These are phyloP conservation scores for Pythium dissotocum DNA, from an alignment of 352 stramenopile species.

Conservation along the genomic window DNA sequence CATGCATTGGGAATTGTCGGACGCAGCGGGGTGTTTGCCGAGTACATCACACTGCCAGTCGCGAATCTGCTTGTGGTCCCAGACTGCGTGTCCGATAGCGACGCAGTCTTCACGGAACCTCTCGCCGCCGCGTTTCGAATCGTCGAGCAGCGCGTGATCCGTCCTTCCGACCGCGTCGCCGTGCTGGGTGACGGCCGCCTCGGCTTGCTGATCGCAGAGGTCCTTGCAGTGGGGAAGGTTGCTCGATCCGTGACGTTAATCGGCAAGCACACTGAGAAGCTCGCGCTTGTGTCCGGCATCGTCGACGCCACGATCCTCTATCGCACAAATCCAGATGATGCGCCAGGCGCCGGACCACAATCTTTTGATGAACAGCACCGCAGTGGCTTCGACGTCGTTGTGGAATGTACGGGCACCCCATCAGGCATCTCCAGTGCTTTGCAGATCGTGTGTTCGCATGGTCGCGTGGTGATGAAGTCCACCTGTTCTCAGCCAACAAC, in stretches of 20 bases:
- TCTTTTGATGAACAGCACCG: conserved; percentile 11
- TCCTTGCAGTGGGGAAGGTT: conserved; percentile 33
- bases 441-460: conserved; percentile 34
- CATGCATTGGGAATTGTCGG: conserved; percentile 74
- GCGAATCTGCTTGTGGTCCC: conserved; percentile 68
- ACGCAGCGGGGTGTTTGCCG: conserved; percentile 64
- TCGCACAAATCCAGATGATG: conserved; percentile 4
- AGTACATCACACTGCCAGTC: conserved; percentile 69
- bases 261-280: conserved; percentile 59
- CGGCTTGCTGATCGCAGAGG: conserved; percentile 69
- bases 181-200: conserved; percentile 79
- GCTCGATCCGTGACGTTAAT: conserved; percentile 34
- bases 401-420: conserved; percentile 65
- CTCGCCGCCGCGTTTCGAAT: conserved; percentile 72
- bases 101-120: conserved; percentile 65
- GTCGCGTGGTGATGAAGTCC: conserved; percentile 32
- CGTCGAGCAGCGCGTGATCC: conserved; percentile 59
- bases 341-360: not conserved
- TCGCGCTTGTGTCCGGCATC: conserved; percentile 51
- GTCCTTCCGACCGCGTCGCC: conserved; percentile 45
- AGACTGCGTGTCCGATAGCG: conserved; percentile 37
- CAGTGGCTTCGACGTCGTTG: conserved; percentile 54
- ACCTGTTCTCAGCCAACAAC: conserved; percentile 22
- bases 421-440: conserved; percentile 44
- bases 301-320: conserved; percentile 34